These are phyloP conservation scores for Silybum marianum DNA, from an alignment of 129 eudicot species.

Conservation along the genomic window DNA sequence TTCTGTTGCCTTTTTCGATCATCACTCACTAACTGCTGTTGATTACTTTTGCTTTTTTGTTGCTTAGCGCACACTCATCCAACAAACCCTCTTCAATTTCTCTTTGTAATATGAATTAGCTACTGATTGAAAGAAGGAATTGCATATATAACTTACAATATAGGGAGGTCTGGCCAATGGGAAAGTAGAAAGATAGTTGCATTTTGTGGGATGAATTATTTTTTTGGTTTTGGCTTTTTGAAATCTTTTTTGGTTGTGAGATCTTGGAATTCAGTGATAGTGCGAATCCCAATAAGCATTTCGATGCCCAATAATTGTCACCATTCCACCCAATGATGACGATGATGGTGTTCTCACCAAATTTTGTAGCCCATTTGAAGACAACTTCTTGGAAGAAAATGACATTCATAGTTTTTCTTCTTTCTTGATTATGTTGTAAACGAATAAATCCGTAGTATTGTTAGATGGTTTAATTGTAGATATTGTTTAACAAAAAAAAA, in stretches of 20 bases:
- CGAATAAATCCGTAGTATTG: not conserved
- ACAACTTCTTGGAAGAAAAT: constrained; percentile 1
- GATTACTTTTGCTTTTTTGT: constrained; percentile 38
- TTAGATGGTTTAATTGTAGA: not conserved
- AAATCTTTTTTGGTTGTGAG: constrained; percentile 28
- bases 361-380: constrained; percentile 13
- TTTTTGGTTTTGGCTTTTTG: not conserved
- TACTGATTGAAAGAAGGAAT: constrained; percentile 10
- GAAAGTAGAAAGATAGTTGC: constrained; percentile 16
- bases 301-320: constrained; percentile 65
- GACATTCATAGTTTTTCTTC: not conserved
- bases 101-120: not conserved
- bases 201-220: constrained; percentile 5
- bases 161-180: constrained; percentile 37
- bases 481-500: not conserved
- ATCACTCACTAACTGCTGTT: constrained; percentile 26
- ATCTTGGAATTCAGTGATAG: constrained; percentile 56
- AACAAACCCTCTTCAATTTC: constrained; percentile 23
- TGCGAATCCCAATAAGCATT: constrained; percentile 73
- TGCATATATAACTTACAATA: not conserved
- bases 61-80: constrained; percentile 23
- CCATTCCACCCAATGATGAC: constrained; percentile 42
- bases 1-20: constrained; percentile 35
- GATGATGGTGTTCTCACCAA: constrained; percentile 39
- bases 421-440: not conserved